Percentiles rank a stretch among this genome's conserved stretches.
Evolutionary conservation across 1,139 yeast species (phyloP).

Genomic region (Pichia sorboxylosa): DNA sequence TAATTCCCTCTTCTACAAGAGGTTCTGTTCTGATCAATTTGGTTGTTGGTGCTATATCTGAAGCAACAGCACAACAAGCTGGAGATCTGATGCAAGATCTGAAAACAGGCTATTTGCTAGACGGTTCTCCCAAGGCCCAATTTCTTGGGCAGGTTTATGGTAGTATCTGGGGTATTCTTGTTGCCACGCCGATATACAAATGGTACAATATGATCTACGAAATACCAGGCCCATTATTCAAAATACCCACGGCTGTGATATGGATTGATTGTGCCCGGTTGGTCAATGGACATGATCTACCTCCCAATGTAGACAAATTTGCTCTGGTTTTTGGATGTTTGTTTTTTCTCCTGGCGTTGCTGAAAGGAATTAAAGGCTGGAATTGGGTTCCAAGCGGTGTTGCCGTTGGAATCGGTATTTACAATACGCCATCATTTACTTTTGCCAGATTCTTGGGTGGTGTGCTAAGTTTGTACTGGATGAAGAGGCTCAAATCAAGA

Average conservation of each 20-base stretch:
- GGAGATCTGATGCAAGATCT: slow-evolving; percentile 97
- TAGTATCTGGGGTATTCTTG: slow-evolving; percentile 65
- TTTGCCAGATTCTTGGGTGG: slow-evolving; percentile 91
- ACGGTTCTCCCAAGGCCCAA: slow-evolving; percentile 90
- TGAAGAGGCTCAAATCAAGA: slow-evolving; percentile 26
- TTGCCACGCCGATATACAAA: slow-evolving; percentile 73
- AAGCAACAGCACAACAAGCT: slow-evolving; percentile 98
- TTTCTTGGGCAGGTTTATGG: slow-evolving; percentile 85
- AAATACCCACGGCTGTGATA: slow-evolving; percentile 89
- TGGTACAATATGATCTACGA: slow-evolving; percentile 72
- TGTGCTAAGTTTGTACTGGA: slow-evolving; percentile 53
- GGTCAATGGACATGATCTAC: slow-evolving; percentile 85
- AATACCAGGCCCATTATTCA: slow-evolving; percentile 68
- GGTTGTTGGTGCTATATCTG: slow-evolving; percentile 94
- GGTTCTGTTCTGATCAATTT: slow-evolving; percentile 75
- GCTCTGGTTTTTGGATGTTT: slow-evolving; percentile 55
- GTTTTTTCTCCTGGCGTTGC: slow-evolving; percentile 58
- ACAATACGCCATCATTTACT: slow-evolving; percentile 87
- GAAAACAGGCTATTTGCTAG: slow-evolving; percentile 84
- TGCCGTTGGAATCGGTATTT: slow-evolving; percentile 94
- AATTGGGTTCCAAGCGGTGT: slow-evolving; percentile 81
- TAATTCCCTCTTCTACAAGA: slow-evolving; percentile 61
- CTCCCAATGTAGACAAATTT: slow-evolving; percentile 61
- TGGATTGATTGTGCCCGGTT: slow-evolving; percentile 95
- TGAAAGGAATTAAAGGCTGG: slow-evolving; percentile 42